A percentile compares a stretch with the other conserved stretches of the same genome.
These are phyloP conservation scores for Penicillium cinerascens DNA, from an alignment of 495 filamentous ascomycete genomes.

Conservation along the genomic window DNA sequence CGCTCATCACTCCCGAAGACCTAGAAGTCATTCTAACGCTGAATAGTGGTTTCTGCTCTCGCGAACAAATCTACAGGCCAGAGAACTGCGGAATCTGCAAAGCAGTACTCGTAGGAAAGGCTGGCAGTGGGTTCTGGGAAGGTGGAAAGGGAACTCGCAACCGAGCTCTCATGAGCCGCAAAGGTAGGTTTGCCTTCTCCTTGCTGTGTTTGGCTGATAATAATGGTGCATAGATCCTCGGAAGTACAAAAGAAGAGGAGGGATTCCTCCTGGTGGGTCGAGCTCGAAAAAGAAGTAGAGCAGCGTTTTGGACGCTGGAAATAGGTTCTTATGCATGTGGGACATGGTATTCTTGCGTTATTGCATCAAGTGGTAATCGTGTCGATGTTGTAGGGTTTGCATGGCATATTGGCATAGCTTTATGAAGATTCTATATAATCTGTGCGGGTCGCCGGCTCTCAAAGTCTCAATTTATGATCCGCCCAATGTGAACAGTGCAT, in stretches of 20 bases:
- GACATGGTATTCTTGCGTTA: neutral
- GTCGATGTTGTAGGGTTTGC: no score
- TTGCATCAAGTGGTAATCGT: neutral
- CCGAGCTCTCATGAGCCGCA: constrained; percentile 64
- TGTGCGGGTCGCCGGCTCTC: no score
- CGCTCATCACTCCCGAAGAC: neutral
- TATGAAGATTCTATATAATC: no score
- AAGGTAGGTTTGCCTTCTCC: constrained; percentile 37
- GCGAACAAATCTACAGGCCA: constrained; percentile 79
- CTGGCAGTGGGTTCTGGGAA: constrained; percentile 83
- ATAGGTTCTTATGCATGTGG: neutral
- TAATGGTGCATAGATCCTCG: constrained; percentile 4
- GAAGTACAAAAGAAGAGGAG: constrained; percentile 11
- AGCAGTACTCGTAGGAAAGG: constrained; percentile 64
- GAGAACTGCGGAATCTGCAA: constrained; percentile 80
- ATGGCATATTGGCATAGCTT: no score
- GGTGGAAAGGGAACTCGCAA: constrained; percentile 84
- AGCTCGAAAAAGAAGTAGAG: constrained; percentile 14
- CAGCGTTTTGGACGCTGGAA: neutral
- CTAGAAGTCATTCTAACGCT: neutral
- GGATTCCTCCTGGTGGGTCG: constrained; percentile 8
- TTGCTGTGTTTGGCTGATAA: constrained; percentile 19
- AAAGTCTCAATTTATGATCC: no score
- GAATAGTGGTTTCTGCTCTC: constrained; percentile 64
- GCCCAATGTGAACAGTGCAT: no score